Conservation (phyloP, 345 rosid species). For the Erucastrum elatum region DNA sequence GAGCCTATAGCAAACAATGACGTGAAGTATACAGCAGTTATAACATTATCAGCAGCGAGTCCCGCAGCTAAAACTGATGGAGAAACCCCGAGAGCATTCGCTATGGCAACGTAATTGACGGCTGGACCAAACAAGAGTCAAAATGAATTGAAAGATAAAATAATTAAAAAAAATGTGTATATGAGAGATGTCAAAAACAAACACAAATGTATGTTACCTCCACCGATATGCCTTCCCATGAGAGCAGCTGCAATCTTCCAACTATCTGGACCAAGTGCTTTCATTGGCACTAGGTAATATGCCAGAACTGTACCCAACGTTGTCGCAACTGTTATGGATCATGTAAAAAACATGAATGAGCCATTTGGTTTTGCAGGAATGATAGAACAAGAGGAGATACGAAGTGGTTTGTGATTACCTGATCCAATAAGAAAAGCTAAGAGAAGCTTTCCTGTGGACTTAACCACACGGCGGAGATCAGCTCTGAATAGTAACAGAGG, state of each 20-base stretch:
- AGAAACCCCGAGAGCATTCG: conserved; percentile 66
- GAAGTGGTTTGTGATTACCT: conserved; percentile 40
- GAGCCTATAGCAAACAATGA: conserved; percentile 79
- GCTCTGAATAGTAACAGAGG: conserved; percentile 81
- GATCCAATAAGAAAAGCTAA: conserved; percentile 78
- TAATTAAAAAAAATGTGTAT: not conserved
- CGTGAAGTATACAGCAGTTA: conserved; percentile 76
- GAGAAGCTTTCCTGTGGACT: conserved; percentile 76
- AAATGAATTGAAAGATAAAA: not conserved
- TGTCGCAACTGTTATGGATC: conserved; percentile 58
- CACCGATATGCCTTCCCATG: conserved; percentile 90
- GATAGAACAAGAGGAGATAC: not conserved
- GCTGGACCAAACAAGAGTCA: conserved; percentile 41
- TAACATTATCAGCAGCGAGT: conserved; percentile 90
- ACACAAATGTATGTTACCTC: conserved; percentile 45
- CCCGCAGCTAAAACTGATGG: conserved; percentile 80
- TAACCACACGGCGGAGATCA: conserved; percentile 68
- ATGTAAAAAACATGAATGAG: not conserved
- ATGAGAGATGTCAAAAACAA: not conserved
- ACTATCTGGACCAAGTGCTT: conserved; percentile 75
- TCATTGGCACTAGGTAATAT: conserved; percentile 77
- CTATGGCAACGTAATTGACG: conserved; percentile 80
- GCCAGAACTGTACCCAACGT: conserved; percentile 73
- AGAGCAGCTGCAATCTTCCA: conserved; percentile 98
- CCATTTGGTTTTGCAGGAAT: not conserved